Base-by-base conservation (phyloP, 441 rosid genomes). In the Bocquillonia castaneifolia region DNA sequence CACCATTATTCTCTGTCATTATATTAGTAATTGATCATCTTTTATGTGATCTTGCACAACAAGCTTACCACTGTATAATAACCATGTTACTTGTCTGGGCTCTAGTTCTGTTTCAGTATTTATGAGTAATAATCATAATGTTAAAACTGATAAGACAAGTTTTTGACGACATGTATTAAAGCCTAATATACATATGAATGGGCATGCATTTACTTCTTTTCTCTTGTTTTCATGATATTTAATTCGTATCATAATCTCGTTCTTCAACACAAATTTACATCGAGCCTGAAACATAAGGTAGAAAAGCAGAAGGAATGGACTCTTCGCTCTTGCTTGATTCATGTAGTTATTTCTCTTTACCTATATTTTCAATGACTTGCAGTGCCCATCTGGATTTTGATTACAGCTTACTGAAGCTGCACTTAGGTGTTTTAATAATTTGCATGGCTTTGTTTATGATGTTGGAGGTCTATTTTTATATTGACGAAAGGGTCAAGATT, bases 21-120 rank as follows among this genome's bases (percentile, higher is more conserved):
- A 54, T n/a, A 66, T 68, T 13, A 48, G 39, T 37, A 32, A 59
- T 50, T 31, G 44, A 51, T 48, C 67, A 54, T 66, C 31, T 54
- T 18, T 53, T 59, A 59, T 59, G 51, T 58, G 57, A 54, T 73
- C 58, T 47, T 66, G 13, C 63, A 22, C 26, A 29, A 51, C 29
- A 42, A 5, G 15, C 40, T 45, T 8, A 39, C 54, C 39, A 57
- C 63, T 10, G 0, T 31, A 18, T 13, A 50, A 8, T 10, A 56
- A 34, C 20, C 39, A 23, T 55, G 22, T 55, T 20, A 23, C 14
- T 26, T 44, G 3, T 64, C 39, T 14, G 25, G n/a, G 36, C 26
- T 61, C 22, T 44, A 59, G 66, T 51, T 48, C 57, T 36, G 29
- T 44, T 39, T 57, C 2, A 20, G 40, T 60, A 61, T 54, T 45